Base-by-base conservation (phyloP, 2,329 filamentous ascomycete species). In the Bretziella fagacearum region DNA sequence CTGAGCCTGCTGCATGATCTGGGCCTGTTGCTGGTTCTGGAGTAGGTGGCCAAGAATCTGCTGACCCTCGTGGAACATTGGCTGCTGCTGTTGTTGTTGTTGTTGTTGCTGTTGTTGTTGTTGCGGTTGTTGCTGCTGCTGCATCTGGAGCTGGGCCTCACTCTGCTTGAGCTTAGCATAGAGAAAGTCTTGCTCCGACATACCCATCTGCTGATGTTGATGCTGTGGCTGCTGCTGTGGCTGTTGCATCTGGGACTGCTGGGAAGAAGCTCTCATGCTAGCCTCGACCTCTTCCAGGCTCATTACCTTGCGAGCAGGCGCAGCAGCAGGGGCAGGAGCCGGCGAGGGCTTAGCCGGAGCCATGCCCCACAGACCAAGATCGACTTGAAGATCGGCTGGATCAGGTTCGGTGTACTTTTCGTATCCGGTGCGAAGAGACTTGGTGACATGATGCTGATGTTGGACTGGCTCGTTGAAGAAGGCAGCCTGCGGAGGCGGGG, bases 251-350 rank as follows among this genome's bases (percentile, higher is more conserved):
- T 54, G 18, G 6, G 63, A 56, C 8, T 67, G 63, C 52, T 26
- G 74, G 27, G 74, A 15, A n/a, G 40, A 32, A 13, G 51, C 70
- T 51, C 83, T 77, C 80, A 98, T 87, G 53, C 85, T 79, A 46
- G 89, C 89, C 65, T 98, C 91, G 17, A 98, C 87, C 65, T 98
- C 91, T 60, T 96, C 91, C 57, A 98, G 63, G 56, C 85, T 96
- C 81, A 98, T 79, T 65, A 95, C 80, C 66, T 87, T 95, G 57
- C 78, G 77, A 40, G 65, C 52, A 18, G 54, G 11, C 8, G 52
- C 50, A 23, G 56, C 52, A 40, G 55, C 56, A 53, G 60, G 56
- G 44, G 60, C 55, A 20, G 59, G 51, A 43, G 59, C 55, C 5
- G 58, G 55, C 15, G 62, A 55, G 13, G 65, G 52, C 54, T 64